phyloP scores from a whole-genome alignment of 2,329 filamentous ascomycete genomes.

The Botryosphaeria dothidea region DNA sequence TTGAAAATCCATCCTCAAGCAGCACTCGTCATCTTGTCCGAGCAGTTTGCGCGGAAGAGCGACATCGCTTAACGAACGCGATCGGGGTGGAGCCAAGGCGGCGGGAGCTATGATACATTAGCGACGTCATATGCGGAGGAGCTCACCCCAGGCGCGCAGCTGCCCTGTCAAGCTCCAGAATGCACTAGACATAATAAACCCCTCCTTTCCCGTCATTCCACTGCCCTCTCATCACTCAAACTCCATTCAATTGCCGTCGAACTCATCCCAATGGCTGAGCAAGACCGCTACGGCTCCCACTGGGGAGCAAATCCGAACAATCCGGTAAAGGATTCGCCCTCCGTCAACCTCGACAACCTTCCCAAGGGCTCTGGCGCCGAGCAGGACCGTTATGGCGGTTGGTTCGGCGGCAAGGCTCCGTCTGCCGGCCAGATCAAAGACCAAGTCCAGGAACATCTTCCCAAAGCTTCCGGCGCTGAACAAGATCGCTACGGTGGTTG shows the following conservation, averaged over 20 bases:
- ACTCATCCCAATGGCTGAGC: constrained; percentile 18
- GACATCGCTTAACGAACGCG: background rate
- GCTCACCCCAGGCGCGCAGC: constrained; percentile 11
- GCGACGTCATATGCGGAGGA: constrained; percentile 17
- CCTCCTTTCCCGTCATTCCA: background rate
- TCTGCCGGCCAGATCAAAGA: constrained; percentile 12
- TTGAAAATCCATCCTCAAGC: background rate
- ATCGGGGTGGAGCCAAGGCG: background rate
- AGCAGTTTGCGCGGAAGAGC: background rate
- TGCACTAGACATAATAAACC: constrained; percentile 1
- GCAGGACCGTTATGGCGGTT: constrained; percentile 18
- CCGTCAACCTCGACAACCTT: constrained; percentile 13
- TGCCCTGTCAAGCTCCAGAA: constrained; percentile 2
- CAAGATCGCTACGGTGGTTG: constrained; percentile 15
- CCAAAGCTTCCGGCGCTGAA: constrained; percentile 1
- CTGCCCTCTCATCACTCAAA: background rate
- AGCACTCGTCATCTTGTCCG: background rate
- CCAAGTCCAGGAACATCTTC: background rate
- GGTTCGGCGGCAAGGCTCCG: constrained; percentile 11
- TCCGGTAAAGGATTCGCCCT: constrained; percentile 13
- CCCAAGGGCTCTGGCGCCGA: constrained; percentile 18
- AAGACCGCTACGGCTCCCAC: constrained; percentile 20
- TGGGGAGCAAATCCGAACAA: constrained; percentile 13
- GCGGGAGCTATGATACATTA: constrained; percentile 18
- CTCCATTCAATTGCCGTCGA: background rate